These are phyloP conservation scores for Alloteropsis semialata DNA, from an alignment of 176 grass and related monocot genomes.

Conservation along the genomic window DNA sequence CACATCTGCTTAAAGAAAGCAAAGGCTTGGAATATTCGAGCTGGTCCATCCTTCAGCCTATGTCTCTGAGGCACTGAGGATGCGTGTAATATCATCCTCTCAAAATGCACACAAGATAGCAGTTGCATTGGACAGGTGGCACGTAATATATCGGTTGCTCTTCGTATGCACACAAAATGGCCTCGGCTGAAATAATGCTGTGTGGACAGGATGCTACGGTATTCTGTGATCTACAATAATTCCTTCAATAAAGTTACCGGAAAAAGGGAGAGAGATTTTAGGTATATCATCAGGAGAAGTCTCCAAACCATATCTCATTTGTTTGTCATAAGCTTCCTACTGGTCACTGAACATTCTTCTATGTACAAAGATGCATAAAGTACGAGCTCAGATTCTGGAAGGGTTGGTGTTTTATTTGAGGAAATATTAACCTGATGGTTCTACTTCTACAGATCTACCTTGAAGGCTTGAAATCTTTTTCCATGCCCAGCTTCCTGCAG, in stretches of 20 bases:
- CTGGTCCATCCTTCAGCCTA: background rate
- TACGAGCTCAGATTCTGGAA: constrained; percentile 1
- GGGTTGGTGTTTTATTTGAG: background rate
- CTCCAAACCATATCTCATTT: background rate
- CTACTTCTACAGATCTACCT: background rate
- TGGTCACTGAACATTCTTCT: background rate
- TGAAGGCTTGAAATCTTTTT: background rate
- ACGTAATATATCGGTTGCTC: background rate
- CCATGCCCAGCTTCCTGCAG: background rate
- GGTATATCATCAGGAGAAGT: background rate
- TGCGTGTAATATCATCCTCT: background rate
- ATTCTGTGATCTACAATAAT: background rate
- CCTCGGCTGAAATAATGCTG: background rate
- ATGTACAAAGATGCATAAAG: background rate
- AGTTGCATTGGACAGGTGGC: background rate
- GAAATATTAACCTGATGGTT: background rate
- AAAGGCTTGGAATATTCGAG: background rate
- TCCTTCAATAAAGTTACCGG: background rate
- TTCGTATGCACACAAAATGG: background rate
- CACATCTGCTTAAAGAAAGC: background rate
- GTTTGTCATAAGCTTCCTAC: too few species aligned
- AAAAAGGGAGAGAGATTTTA: background rate
- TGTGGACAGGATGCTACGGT: background rate
- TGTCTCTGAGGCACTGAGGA: background rate
- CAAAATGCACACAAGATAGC: background rate